Conservation (phyloP, 2,329 filamentous ascomycete genomes). For the Teratosphaeria zuluensis region DNA sequence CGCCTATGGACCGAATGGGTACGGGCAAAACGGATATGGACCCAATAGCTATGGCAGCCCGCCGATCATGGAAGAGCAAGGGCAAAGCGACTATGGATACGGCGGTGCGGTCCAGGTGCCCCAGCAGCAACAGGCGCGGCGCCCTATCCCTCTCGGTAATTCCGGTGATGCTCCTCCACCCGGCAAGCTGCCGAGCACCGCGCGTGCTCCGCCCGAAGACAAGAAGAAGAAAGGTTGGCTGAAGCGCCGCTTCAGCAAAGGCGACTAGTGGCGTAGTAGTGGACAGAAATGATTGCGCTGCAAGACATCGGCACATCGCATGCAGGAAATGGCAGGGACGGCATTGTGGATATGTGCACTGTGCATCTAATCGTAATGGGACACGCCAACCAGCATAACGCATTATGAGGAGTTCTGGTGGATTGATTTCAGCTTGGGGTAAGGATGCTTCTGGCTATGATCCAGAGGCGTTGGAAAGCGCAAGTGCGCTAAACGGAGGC, state of each 20-base stretch:
- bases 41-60: constrained; percentile 23
- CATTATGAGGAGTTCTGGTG: neutral
- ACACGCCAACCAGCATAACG: neutral
- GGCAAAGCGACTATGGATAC: neutral
- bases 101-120: constrained; percentile 7
- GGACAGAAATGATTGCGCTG: neutral
- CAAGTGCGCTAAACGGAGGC: neutral
- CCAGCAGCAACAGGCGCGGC: constrained; percentile 13
- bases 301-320: neutral
- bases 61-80: constrained; percentile 7
- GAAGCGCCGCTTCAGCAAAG: constrained; percentile 69
- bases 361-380: neutral
- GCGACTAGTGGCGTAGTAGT: neutral
- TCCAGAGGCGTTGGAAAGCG: neutral
- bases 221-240: constrained; percentile 90
- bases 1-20: constrained; percentile 23
- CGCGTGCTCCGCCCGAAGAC: constrained; percentile 48
- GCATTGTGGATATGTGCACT: neutral
- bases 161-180: constrained; percentile 7
- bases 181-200: constrained; percentile 15
- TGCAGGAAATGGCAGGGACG: neutral
- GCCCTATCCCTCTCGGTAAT: constrained; percentile 20
- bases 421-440: neutral
- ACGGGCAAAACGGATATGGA: constrained; percentile 16
- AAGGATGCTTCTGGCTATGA: neutral